A percentile compares a stretch with the other conserved stretches of the same genome.
Evolutionary conservation across 441 rosid species (phyloP).

Genomic region (Erodium texanum): DNA sequence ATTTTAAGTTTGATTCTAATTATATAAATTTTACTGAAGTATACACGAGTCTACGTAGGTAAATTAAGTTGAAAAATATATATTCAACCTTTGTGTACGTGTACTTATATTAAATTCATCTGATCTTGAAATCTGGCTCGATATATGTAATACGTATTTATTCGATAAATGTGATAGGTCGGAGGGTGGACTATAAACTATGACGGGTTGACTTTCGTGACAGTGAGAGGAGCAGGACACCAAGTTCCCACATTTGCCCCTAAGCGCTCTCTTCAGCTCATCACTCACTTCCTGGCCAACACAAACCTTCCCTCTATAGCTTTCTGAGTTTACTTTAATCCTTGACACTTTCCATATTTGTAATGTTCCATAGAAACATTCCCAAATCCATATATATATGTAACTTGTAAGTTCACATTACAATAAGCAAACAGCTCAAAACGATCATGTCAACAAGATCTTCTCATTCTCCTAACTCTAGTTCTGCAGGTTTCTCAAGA

Average conservation of each 20-base stretch:
- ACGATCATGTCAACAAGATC: not conserved
- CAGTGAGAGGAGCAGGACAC: conserved; percentile 18
- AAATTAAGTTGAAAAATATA: no score
- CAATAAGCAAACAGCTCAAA: not conserved
- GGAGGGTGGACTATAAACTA: conserved; percentile 16
- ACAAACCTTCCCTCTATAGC: conserved; percentile 10
- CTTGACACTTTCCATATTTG: no score
- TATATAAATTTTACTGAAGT: no score
- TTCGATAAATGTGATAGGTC: not conserved
- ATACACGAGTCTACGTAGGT: no score
- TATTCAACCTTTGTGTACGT: no score
- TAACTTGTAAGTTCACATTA: no score
- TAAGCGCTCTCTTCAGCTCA: conserved; percentile 13
- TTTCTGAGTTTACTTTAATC: not conserved
- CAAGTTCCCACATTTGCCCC: conserved; percentile 21
- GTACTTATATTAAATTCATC: no score
- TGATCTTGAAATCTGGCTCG: no score
- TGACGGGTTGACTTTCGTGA: conserved; percentile 16
- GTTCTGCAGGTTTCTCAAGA: not conserved
- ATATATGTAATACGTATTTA: no score
- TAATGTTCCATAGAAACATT: no score
- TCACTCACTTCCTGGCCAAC: conserved; percentile 17
- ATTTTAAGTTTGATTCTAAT: no score
- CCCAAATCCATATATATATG: no score
- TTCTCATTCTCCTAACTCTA: not conserved